Conservation (phyloP, 208 protist genomes). For the Naegleria fowleri region DNA sequence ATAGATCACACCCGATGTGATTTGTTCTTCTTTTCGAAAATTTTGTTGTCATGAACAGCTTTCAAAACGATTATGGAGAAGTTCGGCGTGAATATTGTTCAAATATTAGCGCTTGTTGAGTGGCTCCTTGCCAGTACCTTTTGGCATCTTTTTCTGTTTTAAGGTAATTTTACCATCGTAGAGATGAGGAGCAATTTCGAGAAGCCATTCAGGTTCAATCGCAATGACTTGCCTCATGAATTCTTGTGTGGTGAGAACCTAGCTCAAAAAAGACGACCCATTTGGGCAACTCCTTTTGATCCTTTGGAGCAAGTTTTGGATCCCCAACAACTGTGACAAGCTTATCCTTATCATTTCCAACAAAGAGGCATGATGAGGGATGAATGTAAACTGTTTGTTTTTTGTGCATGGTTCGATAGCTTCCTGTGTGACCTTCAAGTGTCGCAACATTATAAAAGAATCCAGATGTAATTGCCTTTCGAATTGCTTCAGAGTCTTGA, state of each 20-base stretch:
- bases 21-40: too few relatives aligned
- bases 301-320: slow-evolving; percentile 32
- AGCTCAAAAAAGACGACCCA: slow-evolving; percentile 96
- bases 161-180: slow-evolving; percentile 62
- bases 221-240: slow-evolving; percentile 89
- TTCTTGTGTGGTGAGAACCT: slow-evolving; percentile 89
- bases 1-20: too few relatives aligned
- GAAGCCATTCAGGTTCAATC: slow-evolving; percentile 85
- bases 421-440: slow-evolving; percentile 46
- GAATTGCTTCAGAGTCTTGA: slow-evolving; percentile 44
- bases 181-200: slow-evolving; percentile 85
- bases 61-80: too few relatives aligned
- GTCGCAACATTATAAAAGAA: slow-evolving; percentile 81
- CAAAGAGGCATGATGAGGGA: slow-evolving; percentile 31
- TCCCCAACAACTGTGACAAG: neutral
- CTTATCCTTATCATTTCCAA: slow-evolving; percentile 7
- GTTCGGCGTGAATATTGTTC: too few relatives aligned
- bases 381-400: slow-evolving; percentile 38
- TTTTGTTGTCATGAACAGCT: too few relatives aligned
- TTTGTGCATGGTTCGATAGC: slow-evolving; percentile 75
- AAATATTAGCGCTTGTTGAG: too few relatives aligned
- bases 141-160: slow-evolving; percentile 52
- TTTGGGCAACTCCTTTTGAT: slow-evolving; percentile 53
- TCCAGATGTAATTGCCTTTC: slow-evolving; percentile 62
- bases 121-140: slow-evolving; percentile 15